These are phyloP conservation scores for Penicillium argentinense DNA, from an alignment of 495 filamentous ascomycete genomes.

Conservation along the genomic window DNA sequence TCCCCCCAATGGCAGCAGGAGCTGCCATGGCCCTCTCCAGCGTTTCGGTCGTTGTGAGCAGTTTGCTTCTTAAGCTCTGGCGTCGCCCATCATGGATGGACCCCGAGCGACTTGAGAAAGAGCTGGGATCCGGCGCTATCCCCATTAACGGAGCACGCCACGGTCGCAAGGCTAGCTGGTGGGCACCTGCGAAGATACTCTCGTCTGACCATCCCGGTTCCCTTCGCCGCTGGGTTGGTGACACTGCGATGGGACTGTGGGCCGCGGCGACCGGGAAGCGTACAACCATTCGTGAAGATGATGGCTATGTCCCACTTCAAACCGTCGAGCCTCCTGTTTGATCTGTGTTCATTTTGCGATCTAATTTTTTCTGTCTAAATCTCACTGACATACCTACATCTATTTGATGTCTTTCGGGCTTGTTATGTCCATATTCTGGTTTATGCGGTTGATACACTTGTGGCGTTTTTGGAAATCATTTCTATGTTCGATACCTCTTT, in stretches of 20 bases:
- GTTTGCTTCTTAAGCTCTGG: conserved; percentile 85
- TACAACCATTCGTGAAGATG: conserved; percentile 26
- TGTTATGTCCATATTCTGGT: neutral
- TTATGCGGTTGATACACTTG: conserved; percentile 1
- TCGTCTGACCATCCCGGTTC: conserved; percentile 20
- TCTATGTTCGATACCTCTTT: conserved; percentile 19
- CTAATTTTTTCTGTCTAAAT: neutral
- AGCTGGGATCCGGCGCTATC: conserved; percentile 22
- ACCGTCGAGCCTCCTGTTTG: conserved; percentile 41
- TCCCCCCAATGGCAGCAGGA: conserved; percentile 94
- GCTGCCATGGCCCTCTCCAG: conserved; percentile 91
- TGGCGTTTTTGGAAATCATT: neutral
- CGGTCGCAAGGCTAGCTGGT: conserved; percentile 31
- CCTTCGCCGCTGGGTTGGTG: conserved; percentile 19
- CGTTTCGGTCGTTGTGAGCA: conserved; percentile 85
- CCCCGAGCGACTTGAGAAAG: conserved; percentile 61
- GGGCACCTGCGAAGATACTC: conserved; percentile 25
- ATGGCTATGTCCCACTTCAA: conserved; percentile 46
- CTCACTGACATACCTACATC: neutral
- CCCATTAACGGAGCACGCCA: conserved; percentile 7
- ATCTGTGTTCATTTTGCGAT: neutral
- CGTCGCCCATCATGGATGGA: conserved; percentile 87
- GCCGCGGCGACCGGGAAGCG: conserved; percentile 30
- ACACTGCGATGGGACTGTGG: conserved; percentile 23
- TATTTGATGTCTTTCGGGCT: neutral